Percentiles rank a stretch among this genome's conserved stretches.
phyloP scores from a whole-genome alignment of 2,329 filamentous ascomycete species.

The Xylariaceae sp. region DNA sequence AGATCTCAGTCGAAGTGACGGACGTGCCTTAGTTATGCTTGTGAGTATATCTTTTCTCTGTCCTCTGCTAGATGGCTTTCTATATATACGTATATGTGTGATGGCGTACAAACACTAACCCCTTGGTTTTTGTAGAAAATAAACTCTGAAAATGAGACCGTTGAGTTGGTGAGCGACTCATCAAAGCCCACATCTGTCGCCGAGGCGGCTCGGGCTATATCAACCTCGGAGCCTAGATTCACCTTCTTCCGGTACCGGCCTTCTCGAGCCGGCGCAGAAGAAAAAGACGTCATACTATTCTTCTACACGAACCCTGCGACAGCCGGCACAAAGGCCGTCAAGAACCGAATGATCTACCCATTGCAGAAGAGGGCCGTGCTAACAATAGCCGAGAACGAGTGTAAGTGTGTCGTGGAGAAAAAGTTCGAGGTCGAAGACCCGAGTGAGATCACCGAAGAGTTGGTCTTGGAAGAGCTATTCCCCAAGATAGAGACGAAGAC shows the following conservation, averaged over 20 bases:
- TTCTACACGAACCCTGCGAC: constrained; percentile 76
- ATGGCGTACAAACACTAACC: background rate
- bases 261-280: constrained; percentile 48
- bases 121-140: constrained; percentile 54
- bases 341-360: constrained; percentile 81
- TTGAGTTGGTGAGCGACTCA: constrained; percentile 59
- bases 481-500: constrained; percentile 62
- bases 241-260: constrained; percentile 69
- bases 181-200: constrained; percentile 51
- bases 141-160: constrained; percentile 63
- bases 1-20: constrained; percentile 50
- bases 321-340: constrained; percentile 61
- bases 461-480: constrained; percentile 63
- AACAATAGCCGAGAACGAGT: constrained; percentile 60
- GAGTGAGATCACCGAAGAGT: constrained; percentile 64
- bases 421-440: constrained; percentile 66
- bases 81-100: too few species aligned
- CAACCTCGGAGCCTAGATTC: constrained; percentile 66
- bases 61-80: background rate
- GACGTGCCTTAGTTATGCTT: constrained; percentile 59
- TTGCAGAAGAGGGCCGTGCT: constrained; percentile 65
- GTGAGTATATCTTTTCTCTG: constrained; percentile 42
- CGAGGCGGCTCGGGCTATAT: constrained; percentile 58
- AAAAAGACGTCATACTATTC: constrained; percentile 64
- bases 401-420: constrained; percentile 64